Conservation (phyloP, 1,284 basidiomycete species). For the Trichosporon ovoides region DNA sequence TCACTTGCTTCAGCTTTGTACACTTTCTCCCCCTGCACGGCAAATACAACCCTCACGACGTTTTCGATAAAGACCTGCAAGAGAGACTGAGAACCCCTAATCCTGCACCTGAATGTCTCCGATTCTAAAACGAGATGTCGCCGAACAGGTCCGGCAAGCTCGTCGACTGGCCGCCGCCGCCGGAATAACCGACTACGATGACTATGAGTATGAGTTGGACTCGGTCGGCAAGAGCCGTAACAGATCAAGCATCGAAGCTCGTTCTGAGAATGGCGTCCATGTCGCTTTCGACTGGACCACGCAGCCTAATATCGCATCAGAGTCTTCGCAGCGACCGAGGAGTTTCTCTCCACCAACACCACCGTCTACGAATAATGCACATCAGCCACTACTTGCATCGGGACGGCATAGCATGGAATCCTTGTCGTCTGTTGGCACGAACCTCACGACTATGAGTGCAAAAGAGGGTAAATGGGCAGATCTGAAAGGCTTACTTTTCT, state of each 20-base stretch:
- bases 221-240: slow-evolving; percentile 3
- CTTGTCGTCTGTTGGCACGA: neutral
- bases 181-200: slow-evolving; percentile 18
- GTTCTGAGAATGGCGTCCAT: neutral
- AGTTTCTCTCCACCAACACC: neutral
- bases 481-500: slow-evolving; percentile 32
- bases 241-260: neutral
- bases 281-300: neutral
- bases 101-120: slow-evolving; percentile 34
- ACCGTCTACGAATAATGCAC: neutral
- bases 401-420: neutral
- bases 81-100: neutral
- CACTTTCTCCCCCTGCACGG: neutral
- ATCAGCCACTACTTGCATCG: neutral
- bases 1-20: neutral
- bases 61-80: neutral
- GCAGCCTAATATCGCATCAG: neutral
- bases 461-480: slow-evolving; percentile 26
- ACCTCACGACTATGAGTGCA: slow-evolving; percentile 10
- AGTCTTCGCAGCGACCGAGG: neutral
- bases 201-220: slow-evolving; percentile 22
- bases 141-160: slow-evolving; percentile 43
- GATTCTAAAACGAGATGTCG: slow-evolving; percentile 44
- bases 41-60: neutral
- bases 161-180: slow-evolving; percentile 35